Evolutionary conservation across 2,329 filamentous ascomycete genomes (phyloP), one percentile per base, ranked within the genome.

Genomic region (Ophiocordyceps camponoti-rufipedis): DNA sequence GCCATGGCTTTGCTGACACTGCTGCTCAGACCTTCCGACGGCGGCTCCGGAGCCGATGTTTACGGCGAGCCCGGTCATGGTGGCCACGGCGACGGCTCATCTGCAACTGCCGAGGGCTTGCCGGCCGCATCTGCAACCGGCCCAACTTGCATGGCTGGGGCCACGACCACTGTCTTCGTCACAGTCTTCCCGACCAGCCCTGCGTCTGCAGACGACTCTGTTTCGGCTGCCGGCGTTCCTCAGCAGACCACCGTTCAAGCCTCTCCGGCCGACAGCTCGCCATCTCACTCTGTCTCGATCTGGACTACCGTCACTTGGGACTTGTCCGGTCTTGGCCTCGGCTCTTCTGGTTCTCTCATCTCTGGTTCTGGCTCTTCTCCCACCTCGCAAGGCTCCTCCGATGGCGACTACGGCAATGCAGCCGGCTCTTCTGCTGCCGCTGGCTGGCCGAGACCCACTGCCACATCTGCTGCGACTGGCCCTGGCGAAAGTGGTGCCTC

Each of bases 161-260:
- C 55, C 8, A 64, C 63, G 33, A 63, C 60, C 33, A 72, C 70
- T 38, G 61, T 72, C 48, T 68, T 71, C 51, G 56, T 74, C 50
- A 72, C 70, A 32, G 58, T 71, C 44, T 60, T 59, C 45, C 61
- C 64, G 13, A 55, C 57, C 47, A 55, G 51, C 41, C 49, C 59
- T 51, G 50, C 42, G 46, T 44, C 23, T 52, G 47, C 41, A 16
- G 44, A 28, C 11, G 41, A 45, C 42, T 45, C 47, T 7, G 43
- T 44, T 46, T 35, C 46, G 28, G 48, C 44, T 16, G 48, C 39
- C 18, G 47, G 48, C 44, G 50, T 46, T 41, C 46, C 55, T 28
- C 50, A 50, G 18, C 50, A 49, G 23, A 53, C 54, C 29, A 57
- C 55, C 13, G 41, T 52, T 44, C 46, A 57, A 48, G 47, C 59